Evolutionary conservation across 345 rosid species (phyloP), one percentile per base, ranked within the genome.

Genomic region (Eutrema japonicum): DNA sequence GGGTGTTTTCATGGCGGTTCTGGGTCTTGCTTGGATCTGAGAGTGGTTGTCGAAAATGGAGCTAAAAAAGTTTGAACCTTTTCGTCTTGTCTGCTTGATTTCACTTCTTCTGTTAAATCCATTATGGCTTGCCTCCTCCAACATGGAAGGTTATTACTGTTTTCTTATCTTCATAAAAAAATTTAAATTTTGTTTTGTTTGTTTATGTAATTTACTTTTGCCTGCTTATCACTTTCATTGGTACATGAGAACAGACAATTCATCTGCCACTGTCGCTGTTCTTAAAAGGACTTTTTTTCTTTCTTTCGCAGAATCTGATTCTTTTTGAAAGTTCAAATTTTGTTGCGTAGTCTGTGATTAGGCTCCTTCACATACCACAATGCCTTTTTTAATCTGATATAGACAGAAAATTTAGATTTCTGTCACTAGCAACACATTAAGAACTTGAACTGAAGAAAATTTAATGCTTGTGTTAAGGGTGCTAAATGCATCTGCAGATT

Each of bases 21-120:
- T 78, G 85, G 88, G 85, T 82, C 72, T 75, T 73, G 64, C 77
- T 83, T 89, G 92, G 96, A 92, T 92, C 98, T 88, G 85, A 85
- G 83, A 85, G 33, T 51, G 32, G 32, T 32, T 68, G 32, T 64
- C 29, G 26, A 52, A 73, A 58, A 87, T 85, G 90, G 83, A 72
- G 86, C 68, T 45, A 16, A 76, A 60, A 79, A 77, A 58, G 60
- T 49, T 73, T 69, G 65, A 77, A 74, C 74, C 77, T 78, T 76
- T 85, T 77, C 42, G 77, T 81, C 57, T 82, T 59, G 70, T 74
- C 45, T 81, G 77, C 79, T 73, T 88, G 78, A 85, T 87, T 90
- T 87, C 81, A 66, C 10, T 81, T 77, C 16, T 78, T 69, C 79
- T 74, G 32, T n/a, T 66, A 30, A 75, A 78, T 78, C 81, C 90